Evolutionary conservation across 1,139 yeast species (phyloP).

Genomic region (Taphrina flavorubra): DNA sequence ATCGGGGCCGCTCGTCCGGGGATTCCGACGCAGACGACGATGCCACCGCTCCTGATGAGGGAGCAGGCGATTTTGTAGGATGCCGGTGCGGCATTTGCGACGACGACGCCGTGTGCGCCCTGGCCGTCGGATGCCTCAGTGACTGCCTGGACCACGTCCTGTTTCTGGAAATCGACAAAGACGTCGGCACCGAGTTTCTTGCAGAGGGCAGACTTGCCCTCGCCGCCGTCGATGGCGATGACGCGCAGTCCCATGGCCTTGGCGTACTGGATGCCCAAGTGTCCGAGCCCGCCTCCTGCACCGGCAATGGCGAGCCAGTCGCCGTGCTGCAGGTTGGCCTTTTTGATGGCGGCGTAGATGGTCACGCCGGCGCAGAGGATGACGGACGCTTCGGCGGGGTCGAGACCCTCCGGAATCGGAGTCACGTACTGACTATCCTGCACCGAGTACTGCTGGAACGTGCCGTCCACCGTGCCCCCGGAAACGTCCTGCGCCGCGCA

Average conservation of each 20-base stretch:
- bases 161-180: conserved; percentile 64
- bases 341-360: conserved; percentile 80
- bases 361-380: conserved; percentile 77
- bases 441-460: conserved; percentile 83
- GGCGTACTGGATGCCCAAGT: conserved; percentile 80
- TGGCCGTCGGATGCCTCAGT: conserved; percentile 28
- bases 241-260: conserved; percentile 82
- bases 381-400: conserved; percentile 63
- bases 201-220: conserved; percentile 53
- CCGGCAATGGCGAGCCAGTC: conserved; percentile 83
- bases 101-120: conserved; percentile 38
- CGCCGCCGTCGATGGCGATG: conserved; percentile 70
- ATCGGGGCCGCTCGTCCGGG: conserved; percentile 39
- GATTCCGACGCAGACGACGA: conserved; percentile 41
- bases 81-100: conserved; percentile 34
- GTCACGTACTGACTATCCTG: conserved; percentile 90
- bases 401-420: conserved; percentile 69
- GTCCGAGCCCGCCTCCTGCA: conserved; percentile 86
- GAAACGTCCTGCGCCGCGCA: conserved; percentile 22
- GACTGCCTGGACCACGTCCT: conserved; percentile 42
- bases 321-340: conserved; percentile 69
- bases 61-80: conserved; percentile 33
- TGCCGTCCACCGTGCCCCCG: conserved; percentile 81
- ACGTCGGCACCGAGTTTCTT: conserved; percentile 58
- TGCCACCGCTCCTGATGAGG: conserved; percentile 34